Percentiles rank a stretch among this genome's conserved stretches.
Conservation (phyloP, 2,329 filamentous ascomycete genomes). For the Fusarium subglutinans region DNA sequence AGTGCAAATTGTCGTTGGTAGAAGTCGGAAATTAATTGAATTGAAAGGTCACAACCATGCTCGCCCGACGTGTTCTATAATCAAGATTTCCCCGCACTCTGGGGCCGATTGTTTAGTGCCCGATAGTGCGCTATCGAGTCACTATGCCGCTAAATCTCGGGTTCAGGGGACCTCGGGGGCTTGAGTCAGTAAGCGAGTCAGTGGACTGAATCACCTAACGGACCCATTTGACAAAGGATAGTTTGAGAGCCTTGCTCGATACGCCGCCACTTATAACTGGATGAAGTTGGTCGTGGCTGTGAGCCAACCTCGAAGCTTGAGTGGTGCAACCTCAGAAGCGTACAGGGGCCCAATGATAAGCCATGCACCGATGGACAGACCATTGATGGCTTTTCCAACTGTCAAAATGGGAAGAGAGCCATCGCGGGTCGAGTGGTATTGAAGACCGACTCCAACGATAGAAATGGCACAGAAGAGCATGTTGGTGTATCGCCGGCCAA, state of each 20-base stretch:
- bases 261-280: neutral
- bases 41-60: neutral
- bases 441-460: slow-evolving; percentile 50
- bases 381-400: slow-evolving; percentile 45
- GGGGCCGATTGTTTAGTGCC: neutral
- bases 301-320: neutral
- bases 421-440: slow-evolving; percentile 4
- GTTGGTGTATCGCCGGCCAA: slow-evolving; percentile 5
- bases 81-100: neutral
- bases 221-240: neutral
- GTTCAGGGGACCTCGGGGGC: neutral
- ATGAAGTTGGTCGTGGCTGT: neutral
- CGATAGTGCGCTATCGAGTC: neutral
- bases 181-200: neutral
- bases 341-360: neutral
- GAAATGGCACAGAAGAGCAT: slow-evolving; percentile 6
- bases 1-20: neutral
- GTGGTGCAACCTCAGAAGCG: neutral
- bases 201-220: neutral
- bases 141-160: neutral
- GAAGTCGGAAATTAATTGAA: neutral
- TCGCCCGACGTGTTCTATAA: neutral
- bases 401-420: neutral
- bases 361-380: neutral
- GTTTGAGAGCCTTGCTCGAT: neutral